These are phyloP conservation scores for Scytalidium lignicola DNA, from an alignment of 2,329 filamentous ascomycete species.

Conservation along the genomic window DNA sequence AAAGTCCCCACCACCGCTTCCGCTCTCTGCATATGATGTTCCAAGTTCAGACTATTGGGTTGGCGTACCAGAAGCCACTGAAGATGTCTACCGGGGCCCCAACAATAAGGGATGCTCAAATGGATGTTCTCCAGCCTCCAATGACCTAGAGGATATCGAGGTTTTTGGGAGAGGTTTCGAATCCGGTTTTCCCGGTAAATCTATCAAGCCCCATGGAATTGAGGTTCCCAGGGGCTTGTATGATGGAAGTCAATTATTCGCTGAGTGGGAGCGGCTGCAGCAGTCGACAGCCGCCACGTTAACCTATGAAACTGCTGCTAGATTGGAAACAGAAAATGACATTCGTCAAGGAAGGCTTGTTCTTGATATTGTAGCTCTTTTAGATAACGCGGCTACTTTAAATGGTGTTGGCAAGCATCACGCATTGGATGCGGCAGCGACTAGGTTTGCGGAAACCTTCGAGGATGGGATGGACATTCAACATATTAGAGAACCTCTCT, in stretches of 20 bases:
- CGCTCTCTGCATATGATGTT: background rate
- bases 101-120: conserved; percentile 1
- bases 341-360: conserved; percentile 16
- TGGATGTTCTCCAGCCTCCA: conserved; percentile 6
- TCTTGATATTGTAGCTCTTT: conserved; percentile 14
- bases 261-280: background rate
- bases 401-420: conserved; percentile 3
- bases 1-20: background rate
- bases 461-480: conserved; percentile 14
- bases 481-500: background rate
- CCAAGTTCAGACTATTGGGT: background rate
- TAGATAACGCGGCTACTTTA: conserved; percentile 8
- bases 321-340: background rate
- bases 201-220: background rate
- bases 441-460: conserved; percentile 19
- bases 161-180: conserved; percentile 32
- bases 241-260: background rate
- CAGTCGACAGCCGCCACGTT: background rate
- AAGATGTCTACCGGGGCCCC: background rate
- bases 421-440: conserved; percentile 11
- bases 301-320: background rate
- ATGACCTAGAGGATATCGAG: conserved; percentile 9
- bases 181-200: background rate
- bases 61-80: background rate
- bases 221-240: background rate